A percentile compares a stretch with the other conserved stretches of the same genome.
Evolutionary conservation across 208 protist species (phyloP).

Genomic region (Perkinsela sp.): DNA sequence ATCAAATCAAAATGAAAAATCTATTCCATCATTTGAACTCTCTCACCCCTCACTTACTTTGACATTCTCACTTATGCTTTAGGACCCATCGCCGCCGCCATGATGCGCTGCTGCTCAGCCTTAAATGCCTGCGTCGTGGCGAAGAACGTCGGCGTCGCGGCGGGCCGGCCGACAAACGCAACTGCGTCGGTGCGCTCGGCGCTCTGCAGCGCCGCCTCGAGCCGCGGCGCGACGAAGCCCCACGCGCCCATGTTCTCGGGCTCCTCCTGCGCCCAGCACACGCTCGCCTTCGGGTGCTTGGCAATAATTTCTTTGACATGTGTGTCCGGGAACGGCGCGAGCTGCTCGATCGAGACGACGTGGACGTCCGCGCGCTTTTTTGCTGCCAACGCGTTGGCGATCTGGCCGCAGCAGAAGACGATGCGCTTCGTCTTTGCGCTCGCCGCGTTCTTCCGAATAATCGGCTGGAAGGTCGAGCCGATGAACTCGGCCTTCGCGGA

Average conservation of each 20-base stretch:
- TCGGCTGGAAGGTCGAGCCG: slow-evolving; percentile 23
- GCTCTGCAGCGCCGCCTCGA: slow-evolving; percentile 9
- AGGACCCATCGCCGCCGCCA: no score
- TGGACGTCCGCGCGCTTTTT: slow-evolving; percentile 34
- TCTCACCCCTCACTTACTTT: no score
- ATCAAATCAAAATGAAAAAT: no score
- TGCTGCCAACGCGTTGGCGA: slow-evolving; percentile 74
- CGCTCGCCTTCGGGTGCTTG: slow-evolving; percentile 57
- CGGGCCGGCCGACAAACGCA: neutral
- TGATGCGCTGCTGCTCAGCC: neutral
- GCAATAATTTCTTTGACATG: slow-evolving; percentile 39
- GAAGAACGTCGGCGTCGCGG: neutral
- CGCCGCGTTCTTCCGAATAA: slow-evolving; percentile 32
- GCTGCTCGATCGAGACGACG: slow-evolving; percentile 74
- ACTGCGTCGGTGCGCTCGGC: neutral
- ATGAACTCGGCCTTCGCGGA: slow-evolving; percentile 24
- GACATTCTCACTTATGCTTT: no score
- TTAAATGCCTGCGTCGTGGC: neutral
- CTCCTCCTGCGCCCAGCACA: slow-evolving; percentile 88
- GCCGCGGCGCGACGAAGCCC: slow-evolving; percentile 38
- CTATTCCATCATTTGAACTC: no score
- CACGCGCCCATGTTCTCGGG: slow-evolving; percentile 85
- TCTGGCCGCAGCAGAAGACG: slow-evolving; percentile 82
- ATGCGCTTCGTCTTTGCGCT: slow-evolving; percentile 42
- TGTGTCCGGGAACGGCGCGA: slow-evolving; percentile 84